Base-by-base conservation (phyloP, 495 filamentous ascomycete genomes). In the Filosporella fistucella region DNA sequence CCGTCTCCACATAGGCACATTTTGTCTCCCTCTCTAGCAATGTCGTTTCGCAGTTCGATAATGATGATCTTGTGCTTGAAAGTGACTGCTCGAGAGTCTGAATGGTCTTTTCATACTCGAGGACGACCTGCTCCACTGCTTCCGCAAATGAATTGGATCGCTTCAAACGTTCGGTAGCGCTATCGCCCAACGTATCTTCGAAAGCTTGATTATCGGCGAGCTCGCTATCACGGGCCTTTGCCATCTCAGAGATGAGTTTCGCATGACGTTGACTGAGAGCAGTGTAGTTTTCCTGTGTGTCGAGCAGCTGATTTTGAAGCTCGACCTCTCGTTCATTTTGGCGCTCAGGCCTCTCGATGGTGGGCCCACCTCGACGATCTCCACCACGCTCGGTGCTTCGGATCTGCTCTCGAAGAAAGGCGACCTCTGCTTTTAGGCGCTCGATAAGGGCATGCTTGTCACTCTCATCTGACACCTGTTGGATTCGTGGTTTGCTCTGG, bases 61-160 rank as follows among this genome's bases (percentile, higher is more conserved):
- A 72, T 10, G 88, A 88, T 36, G 85, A 74, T 35, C 94, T 79
- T 7, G 94, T 97, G 59, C 82, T 93, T 1, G 94, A 89, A 12
- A 99, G 78, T 0, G 90, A 94, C 32, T 88, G 80, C 68, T 99
- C 94, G 21, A 99, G 78, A 55, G 76, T 85, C 62, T 96, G 89
- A 49, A 99, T 97, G 0, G 93, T 99, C 76, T 95, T 96, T 57
- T 99, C 93, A 62, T 99, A 99, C 60, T 99, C 93, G 14, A 97
- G 68, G 13, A 99, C 88, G 32, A 99, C 88, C 60, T 93, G 85
- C 58, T 99, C 94, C 23, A 96, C 91, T 33, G 90, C 90, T 63
- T 93, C 82, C 7, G 91, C 89, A 65, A 97, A 96, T 8, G 88
- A 91, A 57, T 90, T 93, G 14, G 93, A 97, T 14, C 91, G 82